phyloP scores from a whole-genome alignment of 331 rosid genomes.

The Phaseolus coccineus region DNA sequence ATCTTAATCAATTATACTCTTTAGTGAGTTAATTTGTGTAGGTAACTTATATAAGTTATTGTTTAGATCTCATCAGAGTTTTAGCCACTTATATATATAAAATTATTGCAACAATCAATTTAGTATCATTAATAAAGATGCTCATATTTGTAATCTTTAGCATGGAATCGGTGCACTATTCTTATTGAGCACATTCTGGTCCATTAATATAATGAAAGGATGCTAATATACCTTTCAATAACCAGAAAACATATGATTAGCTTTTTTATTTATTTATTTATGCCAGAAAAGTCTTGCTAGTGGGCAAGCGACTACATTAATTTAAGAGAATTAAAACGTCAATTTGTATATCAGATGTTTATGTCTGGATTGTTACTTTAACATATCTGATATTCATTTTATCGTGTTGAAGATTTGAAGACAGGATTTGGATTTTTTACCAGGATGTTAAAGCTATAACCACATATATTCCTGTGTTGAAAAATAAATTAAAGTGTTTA shows the following conservation, averaged over 20 bases:
- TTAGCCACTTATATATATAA: neutral
- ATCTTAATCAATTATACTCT: neutral
- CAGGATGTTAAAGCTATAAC: neutral
- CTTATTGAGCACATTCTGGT: constrained; percentile 20
- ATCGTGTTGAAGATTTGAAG: neutral
- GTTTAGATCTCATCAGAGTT: neutral
- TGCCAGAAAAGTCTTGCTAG: neutral
- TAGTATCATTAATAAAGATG: neutral
- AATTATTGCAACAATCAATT: constrained; percentile 4
- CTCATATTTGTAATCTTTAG: constrained; percentile 9
- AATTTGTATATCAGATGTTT: neutral
- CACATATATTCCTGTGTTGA: neutral
- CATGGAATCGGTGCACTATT: constrained; percentile 23
- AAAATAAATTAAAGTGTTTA: neutral
- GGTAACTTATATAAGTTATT: neutral
- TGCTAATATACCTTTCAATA: constrained; percentile 27
- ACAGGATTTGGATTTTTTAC: constrained; percentile 7
- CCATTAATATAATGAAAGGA: constrained; percentile 27
- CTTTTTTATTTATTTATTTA: neutral
- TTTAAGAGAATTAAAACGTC: neutral
- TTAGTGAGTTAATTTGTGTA: neutral
- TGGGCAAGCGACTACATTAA: constrained; percentile 30
- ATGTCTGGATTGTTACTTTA: constrained; percentile 17
- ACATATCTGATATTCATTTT: neutral
- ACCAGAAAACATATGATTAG: constrained; percentile 15